Conservation (phyloP, 2,329 filamentous ascomycete species). For the Emmonsiellopsis sp. region DNA sequence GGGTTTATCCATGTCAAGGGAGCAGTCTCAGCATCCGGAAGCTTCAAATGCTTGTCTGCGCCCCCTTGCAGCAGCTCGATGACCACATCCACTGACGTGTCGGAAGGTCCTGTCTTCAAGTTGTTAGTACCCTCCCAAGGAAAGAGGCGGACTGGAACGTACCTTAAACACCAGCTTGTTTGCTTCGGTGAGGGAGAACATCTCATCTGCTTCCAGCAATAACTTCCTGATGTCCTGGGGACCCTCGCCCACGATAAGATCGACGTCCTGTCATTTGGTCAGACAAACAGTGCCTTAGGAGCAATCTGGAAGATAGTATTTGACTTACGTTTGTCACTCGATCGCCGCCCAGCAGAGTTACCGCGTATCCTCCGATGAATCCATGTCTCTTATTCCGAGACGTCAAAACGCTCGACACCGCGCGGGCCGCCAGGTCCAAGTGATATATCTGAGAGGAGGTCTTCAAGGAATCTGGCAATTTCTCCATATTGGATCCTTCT, state of each 20-base stretch:
- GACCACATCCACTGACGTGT: neutral
- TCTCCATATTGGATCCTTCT: neutral
- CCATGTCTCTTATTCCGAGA: neutral
- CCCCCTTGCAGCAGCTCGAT: conserved; percentile 6
- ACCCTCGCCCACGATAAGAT: conserved; percentile 6
- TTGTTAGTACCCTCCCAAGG: neutral
- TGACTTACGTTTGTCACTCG: conserved; percentile 7
- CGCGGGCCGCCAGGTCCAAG: neutral
- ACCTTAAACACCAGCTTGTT: conserved; percentile 7
- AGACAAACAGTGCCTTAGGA: neutral
- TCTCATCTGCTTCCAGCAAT: conserved; percentile 1
- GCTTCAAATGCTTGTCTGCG: conserved; percentile 2
- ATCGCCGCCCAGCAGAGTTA: conserved; percentile 6
- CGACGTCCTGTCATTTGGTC: conserved; percentile 3
- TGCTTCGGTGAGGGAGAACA: neutral
- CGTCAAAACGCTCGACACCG: neutral
- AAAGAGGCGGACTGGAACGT: neutral
- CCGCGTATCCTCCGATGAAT: conserved; percentile 10
- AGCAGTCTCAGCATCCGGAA: conserved; percentile 4
- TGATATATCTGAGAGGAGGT: neutral
- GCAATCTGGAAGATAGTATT: neutral
- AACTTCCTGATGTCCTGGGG: neutral
- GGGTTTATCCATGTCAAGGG: neutral
- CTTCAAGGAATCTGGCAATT: neutral
- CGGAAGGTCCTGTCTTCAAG: too few species aligned